Base-by-base conservation (phyloP, 164 flowering plant genomes). In the Hamamelis virginiana region DNA sequence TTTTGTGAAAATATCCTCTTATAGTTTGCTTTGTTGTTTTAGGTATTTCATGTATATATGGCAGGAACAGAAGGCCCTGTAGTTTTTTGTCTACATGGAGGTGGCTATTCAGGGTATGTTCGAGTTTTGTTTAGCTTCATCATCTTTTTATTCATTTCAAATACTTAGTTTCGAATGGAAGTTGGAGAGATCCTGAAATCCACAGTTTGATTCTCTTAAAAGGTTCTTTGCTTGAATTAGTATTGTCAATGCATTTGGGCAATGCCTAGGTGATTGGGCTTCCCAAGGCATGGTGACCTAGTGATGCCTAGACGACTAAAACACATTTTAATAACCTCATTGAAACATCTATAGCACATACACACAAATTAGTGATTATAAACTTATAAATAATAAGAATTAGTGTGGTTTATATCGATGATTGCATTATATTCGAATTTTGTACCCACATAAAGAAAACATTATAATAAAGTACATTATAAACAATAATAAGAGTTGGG, bases 51-150 rank as follows among this genome's bases (percentile, higher is more conserved):
- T 69, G 78, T 92, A 62, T 92, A 92, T 67, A 78, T 59, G 80
- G 93, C 96, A 67, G 98, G 99, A 71, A 75, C 85, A 16, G 88
- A 90, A 75, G 98, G 99, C 16, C 98, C 99, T 3, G 91, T 92
- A 60, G 86, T 91, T 43, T 91, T 92, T 78, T 92, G 96, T 77
- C 81, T 95, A 15, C 99, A 95, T 77, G 99, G 99, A 55, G 98
- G 97, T 56, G 99, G 99, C 65, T 95, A 82, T 78, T 82, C 97
- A 47, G 97, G 99, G 99, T 92, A 86, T 57, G 65, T n/a, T 47
- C 64, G 11, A n/a, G 41, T 22, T 41, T 33, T 44, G 16, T 75
- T 64, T 14, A 16, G 8, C 41, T 33, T 33, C 41, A 33, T 2
- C 6, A 6, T 33, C 4, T 6, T 33, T 33, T 33, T 33, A 33